phyloP scores from a whole-genome alignment of 371 early-diverging fungal genomes.

The Syncephalastrum contaminatum region DNA sequence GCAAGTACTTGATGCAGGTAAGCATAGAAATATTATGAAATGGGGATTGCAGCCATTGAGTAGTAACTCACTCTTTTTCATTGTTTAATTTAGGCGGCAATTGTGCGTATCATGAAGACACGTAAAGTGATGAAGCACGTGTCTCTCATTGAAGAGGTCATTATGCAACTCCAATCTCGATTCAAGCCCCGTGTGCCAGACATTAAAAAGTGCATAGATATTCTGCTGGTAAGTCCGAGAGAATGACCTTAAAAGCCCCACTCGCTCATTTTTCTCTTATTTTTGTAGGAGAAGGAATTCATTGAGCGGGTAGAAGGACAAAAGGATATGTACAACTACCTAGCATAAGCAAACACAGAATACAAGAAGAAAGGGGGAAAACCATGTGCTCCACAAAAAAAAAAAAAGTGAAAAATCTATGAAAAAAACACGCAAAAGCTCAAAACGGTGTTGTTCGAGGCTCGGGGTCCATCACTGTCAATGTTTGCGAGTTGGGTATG shows the following conservation, averaged over 20 bases:
- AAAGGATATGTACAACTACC: conserved; percentile 86
- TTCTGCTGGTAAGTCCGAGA: conserved; percentile 60
- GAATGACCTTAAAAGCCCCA: no score
- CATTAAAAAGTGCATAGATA: conserved; percentile 96
- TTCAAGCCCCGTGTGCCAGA: conserved; percentile 91
- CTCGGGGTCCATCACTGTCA: no score
- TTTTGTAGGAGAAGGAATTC: conserved; percentile 82
- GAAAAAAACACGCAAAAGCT: no score
- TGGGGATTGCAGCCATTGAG: not conserved
- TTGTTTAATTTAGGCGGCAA: conserved; percentile 70
- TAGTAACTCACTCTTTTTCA: not conserved
- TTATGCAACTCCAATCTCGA: conserved; percentile 82
- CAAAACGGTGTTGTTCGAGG: no score
- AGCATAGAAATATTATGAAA: not conserved
- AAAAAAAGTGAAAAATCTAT: no score
- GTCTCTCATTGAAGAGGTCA: conserved; percentile 85
- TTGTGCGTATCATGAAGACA: conserved; percentile 96
- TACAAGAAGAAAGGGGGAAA: no score
- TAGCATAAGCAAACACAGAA: conserved; percentile 56
- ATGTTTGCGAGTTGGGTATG: no score
- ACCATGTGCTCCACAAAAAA: no score
- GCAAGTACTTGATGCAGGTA: conserved; percentile 87
- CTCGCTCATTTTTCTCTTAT: not conserved
- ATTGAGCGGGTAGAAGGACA: conserved; percentile 87
- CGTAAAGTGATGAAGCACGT: conserved; percentile 89